These are phyloP conservation scores for Suillus spraguei DNA, from an alignment of 768 basidiomycete species.

Conservation along the genomic window DNA sequence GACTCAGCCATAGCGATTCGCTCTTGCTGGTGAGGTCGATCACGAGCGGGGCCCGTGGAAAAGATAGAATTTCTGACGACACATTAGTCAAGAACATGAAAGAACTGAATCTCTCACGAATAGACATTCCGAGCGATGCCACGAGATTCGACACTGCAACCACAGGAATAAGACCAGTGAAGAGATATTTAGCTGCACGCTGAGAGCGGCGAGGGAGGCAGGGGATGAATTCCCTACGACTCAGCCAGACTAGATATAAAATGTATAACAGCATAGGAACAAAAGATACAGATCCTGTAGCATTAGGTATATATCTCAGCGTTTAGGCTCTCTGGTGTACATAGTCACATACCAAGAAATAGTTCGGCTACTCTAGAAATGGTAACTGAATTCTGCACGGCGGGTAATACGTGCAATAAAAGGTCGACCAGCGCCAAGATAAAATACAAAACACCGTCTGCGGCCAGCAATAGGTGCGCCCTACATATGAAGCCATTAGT, in stretches of 20 bases:
- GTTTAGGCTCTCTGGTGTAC: background rate
- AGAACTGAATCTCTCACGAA: conserved; percentile 45
- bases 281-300: conserved; percentile 55
- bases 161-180: conserved; percentile 57
- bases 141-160: conserved; percentile 58
- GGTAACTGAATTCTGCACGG: conserved; percentile 45
- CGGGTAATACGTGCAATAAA: conserved; percentile 56
- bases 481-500: conserved; percentile 34
- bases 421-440: conserved; percentile 61
- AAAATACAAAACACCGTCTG: conserved; percentile 66
- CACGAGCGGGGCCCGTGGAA: conserved; percentile 22
- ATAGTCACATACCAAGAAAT: conserved; percentile 54
- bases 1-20: conserved; percentile 52
- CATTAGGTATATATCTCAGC: background rate
- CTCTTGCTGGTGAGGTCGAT: conserved; percentile 44
- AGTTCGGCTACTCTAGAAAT: conserved; percentile 59
- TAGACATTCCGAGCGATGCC: conserved; percentile 63
- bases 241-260: conserved; percentile 61
- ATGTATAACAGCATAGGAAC: conserved; percentile 67
- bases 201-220: conserved; percentile 53
- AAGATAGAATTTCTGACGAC: conserved; percentile 9
- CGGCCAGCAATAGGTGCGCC: conserved; percentile 57
- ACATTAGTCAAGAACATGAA: conserved; percentile 7
- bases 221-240: conserved; percentile 51
- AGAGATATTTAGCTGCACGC: conserved; percentile 42